Base-by-base conservation (phyloP, 1,284 basidiomycete species). In the Rhodotorula glutinis region DNA sequence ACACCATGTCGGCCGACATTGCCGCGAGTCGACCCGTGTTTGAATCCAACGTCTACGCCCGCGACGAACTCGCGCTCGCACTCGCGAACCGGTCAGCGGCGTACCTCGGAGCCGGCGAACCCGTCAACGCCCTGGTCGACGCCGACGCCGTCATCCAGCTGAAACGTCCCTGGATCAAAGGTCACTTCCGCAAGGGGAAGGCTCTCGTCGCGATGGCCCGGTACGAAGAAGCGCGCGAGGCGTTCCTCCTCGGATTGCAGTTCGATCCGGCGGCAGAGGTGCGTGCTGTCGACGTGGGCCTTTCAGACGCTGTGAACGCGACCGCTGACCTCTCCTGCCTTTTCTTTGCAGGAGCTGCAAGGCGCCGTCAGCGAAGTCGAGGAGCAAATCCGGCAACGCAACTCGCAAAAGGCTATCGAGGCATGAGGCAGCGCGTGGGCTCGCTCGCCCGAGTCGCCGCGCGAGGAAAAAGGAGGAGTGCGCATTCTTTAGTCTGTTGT, bases 1-100 rank as follows among this genome's bases (percentile, higher is more conserved):
- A 98, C 81, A 89, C 88, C 27, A 84, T 88, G 75, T 92, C 92
- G 46, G 86, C 90, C 40, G 85, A 86, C 75, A 84, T 94, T 59
- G 92, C 93, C 2, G 81, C 87, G 0, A 88, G 89, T 67, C 85
- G 95, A 46, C 89, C 92, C 16, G 87, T 91, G 46, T 98, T 94
- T 91, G 95, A 98, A 78, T 82, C 85, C 4, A 87, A 88, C 60
- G 84, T 85, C 49, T 78, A 93, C 66, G 86, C 91, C 79, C 85
- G 90, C 58, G 95, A 98, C 73, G 95, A 98, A 77, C 83, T 96
- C 53, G 88, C 90, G 16, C 87, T 91, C 40, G 85, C 91, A 71
- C 79, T 98, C 53, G 94, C 91, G 68, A 98, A 98, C 79, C 86
- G 95, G 59, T 91, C 89, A 10, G 92, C 93, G 0, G 89, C 93